A percentile compares a stretch with the other conserved stretches of the same genome.
Evolutionary conservation across 257 asterid genomes (phyloP).

Genomic region (Solanum ossicruentum): DNA sequence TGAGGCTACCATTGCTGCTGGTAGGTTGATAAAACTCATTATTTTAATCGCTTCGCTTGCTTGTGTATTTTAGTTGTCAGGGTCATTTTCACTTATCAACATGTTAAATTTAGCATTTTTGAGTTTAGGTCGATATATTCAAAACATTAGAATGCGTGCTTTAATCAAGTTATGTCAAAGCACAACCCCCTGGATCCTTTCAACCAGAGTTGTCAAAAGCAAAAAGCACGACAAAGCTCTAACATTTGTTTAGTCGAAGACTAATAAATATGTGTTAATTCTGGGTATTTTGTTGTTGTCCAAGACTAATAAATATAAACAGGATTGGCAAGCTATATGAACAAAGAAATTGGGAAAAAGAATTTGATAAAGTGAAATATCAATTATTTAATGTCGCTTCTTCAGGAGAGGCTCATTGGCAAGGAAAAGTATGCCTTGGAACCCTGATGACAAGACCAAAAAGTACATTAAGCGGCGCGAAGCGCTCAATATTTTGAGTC

Average conservation of each 20-base stretch:
- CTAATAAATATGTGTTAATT: neutral
- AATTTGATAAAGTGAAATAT: neutral
- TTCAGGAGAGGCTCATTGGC: neutral
- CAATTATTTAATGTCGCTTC: neutral
- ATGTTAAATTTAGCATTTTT: neutral
- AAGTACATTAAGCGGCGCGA: neutral
- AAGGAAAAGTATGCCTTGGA: neutral
- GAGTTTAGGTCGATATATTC: neutral
- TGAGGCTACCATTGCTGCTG: slow-evolving; percentile 86
- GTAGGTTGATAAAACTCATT: slow-evolving; percentile 16
- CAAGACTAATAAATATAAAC: neutral
- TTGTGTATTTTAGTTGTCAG: neutral
- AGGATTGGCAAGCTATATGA: neutral
- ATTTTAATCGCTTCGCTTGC: neutral
- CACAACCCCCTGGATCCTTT: neutral
- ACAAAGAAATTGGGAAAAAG: neutral
- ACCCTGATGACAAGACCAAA: neutral
- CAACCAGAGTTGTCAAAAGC: neutral
- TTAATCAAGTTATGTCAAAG: neutral
- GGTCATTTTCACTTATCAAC: neutral
- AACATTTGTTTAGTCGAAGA: neutral
- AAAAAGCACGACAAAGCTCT: no score
- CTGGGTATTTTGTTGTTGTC: neutral
- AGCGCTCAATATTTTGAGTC: neutral
- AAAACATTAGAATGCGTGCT: neutral